phyloP scores from a whole-genome alignment of 192 early-diverging fungal genomes.

The Allomyces arbusculus region DNA sequence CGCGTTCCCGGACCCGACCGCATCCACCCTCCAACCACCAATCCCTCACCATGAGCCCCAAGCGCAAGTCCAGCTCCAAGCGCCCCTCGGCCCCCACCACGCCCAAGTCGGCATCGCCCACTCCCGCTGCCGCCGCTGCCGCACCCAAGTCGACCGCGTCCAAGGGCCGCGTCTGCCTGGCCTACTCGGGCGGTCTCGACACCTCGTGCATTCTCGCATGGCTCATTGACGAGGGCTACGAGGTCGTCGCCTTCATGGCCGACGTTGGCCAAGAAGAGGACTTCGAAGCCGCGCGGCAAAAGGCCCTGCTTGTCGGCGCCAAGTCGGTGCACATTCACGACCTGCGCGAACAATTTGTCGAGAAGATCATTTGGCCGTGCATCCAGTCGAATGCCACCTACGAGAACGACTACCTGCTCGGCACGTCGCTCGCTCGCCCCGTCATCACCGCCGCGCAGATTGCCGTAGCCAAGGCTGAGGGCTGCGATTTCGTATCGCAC shows the following conservation, averaged over 20 bases:
- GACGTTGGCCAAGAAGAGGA: constrained; percentile 98
- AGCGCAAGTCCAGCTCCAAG: too few species aligned
- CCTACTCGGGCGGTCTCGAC: constrained; percentile 95
- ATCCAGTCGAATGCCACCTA: constrained; percentile 90
- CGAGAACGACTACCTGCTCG: constrained; percentile 88
- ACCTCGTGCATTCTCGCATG: constrained; percentile 98
- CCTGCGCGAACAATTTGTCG: constrained; percentile 79
- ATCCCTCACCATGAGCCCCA: too few species aligned
- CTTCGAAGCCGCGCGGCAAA: constrained; percentile 77
- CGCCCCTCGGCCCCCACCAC: too few species aligned
- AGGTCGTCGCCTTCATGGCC: constrained; percentile 92
- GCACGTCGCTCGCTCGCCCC: constrained; percentile 91
- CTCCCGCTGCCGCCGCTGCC: too few species aligned
- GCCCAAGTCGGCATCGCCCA: too few species aligned
- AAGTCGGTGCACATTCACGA: constrained; percentile 92
- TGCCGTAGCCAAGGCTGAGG: constrained; percentile 77
- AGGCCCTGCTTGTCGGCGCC: constrained; percentile 85
- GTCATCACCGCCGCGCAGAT: constrained; percentile 74
- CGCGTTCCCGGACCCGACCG: too few species aligned
- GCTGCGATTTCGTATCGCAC: constrained; percentile 91
- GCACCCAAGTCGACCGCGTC: constrained; percentile 20
- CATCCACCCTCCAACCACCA: too few species aligned
- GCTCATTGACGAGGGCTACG: constrained; percentile 95
- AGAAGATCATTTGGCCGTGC: constrained; percentile 77
- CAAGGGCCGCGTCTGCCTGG: constrained; percentile 77